Evolutionary conservation across 495 filamentous ascomycete genomes (phyloP).

Genomic region (Parachaetomium inaequale): DNA sequence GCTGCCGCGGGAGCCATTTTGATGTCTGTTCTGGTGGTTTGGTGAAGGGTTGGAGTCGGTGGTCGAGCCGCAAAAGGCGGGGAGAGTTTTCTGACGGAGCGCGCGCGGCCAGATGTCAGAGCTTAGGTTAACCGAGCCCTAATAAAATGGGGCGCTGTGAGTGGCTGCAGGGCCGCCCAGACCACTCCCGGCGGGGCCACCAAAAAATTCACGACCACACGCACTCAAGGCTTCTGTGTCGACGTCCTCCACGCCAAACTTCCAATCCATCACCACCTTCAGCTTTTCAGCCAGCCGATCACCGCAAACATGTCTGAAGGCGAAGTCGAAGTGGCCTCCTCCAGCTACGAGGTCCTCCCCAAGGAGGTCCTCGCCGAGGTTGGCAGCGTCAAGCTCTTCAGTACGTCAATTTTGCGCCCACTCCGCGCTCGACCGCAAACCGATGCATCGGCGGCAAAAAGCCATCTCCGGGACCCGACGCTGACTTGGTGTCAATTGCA

Average conservation of each 20-base stretch:
- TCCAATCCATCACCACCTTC: constrained; percentile 22
- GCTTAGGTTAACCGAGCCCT: constrained; percentile 43
- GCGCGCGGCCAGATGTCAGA: constrained; percentile 9
- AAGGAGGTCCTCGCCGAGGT: constrained; percentile 90
- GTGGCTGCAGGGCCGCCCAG: constrained; percentile 28
- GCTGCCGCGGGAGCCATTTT: constrained; percentile 73
- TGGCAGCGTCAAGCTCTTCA: constrained; percentile 97
- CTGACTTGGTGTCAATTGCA: constrained; percentile 34
- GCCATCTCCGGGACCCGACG: constrained; percentile 9
- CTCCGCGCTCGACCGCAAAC: constrained; percentile 41
- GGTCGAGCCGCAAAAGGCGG: constrained; percentile 39
- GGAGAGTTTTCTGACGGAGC: constrained; percentile 35
- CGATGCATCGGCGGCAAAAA: constrained; percentile 12
- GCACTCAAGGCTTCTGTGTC: constrained; percentile 23
- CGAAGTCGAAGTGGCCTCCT: constrained; percentile 83
- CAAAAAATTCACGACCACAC: constrained; percentile 39
- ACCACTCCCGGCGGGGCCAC: constrained; percentile 35
- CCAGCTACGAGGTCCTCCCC: constrained; percentile 76
- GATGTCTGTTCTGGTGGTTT: constrained; percentile 41
- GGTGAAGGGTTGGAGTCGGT: constrained; percentile 38
- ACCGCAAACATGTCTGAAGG: constrained; percentile 84
- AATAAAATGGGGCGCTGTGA: constrained; percentile 30
- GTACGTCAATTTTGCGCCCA: constrained; percentile 47
- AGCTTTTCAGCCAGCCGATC: constrained; percentile 13
- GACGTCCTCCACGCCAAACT: constrained; percentile 23